Conservation (phyloP, 2,329 filamentous ascomycete genomes). For the Diplodia seriata region DNA sequence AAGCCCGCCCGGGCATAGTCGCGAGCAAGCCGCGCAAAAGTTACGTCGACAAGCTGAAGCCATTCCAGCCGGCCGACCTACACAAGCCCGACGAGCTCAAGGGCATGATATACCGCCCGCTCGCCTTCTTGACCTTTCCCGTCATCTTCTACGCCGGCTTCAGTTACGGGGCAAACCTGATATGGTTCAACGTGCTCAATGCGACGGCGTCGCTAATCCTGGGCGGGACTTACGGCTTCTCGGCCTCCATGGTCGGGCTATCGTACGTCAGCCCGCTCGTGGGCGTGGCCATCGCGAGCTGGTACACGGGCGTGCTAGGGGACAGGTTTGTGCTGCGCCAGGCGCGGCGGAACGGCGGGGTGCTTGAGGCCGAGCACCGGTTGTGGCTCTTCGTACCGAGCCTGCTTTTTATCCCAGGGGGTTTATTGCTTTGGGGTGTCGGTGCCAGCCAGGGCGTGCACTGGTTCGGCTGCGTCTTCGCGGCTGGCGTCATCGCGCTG, state of each 20-base stretch:
- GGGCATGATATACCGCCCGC: constrained; percentile 41
- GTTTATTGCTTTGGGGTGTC: constrained; percentile 59
- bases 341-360: constrained; percentile 49
- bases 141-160: constrained; percentile 51
- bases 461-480: constrained; percentile 58
- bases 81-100: constrained; percentile 41
- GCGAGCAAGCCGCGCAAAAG: constrained; percentile 37
- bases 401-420: constrained; percentile 53
- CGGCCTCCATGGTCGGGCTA: constrained; percentile 48
- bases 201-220: constrained; percentile 52
- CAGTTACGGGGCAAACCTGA: constrained; percentile 49
- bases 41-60: constrained; percentile 44
- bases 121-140: constrained; percentile 49
- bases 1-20: constrained; percentile 3
- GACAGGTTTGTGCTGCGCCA: constrained; percentile 45
- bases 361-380: constrained; percentile 51
- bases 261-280: constrained; percentile 47
- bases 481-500: constrained; percentile 55
- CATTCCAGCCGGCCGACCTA: constrained; percentile 41
- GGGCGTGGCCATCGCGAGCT: constrained; percentile 44
- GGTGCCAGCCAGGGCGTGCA: constrained; percentile 58
- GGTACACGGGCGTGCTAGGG: constrained; percentile 44
- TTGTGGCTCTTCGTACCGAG: constrained; percentile 51
- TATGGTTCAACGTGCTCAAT: constrained; percentile 55
- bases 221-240: constrained; percentile 47